Evolutionary conservation across 176 grass and related monocot genomes (phyloP), one percentile per base, ranked within the genome.

Genomic region (Rhynchospora breviuscula): DNA sequence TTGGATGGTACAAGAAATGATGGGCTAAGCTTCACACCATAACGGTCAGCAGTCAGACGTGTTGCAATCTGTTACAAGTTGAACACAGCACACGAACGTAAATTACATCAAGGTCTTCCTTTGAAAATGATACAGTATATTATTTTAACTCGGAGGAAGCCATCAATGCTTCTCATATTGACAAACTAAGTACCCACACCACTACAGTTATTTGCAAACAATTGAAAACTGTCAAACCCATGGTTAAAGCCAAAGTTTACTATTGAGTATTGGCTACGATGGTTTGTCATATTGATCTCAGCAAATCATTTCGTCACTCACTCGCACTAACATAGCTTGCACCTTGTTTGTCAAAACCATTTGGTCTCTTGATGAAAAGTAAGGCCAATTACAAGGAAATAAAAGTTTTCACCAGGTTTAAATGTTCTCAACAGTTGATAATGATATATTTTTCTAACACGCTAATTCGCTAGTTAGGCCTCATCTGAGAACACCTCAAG

Each of bases 1-100:
- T 98, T 98, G 3, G 92, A 98, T 69, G 95, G 95, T 84, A 98
- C 87, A 57, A 98, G 90, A 60, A 98, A 93, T 43, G 95, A 95
- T 52, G 92, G 92, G 86, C 95, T 98, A 73, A 98, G 89, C 82
- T 91, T 95, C 67, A 98, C 95, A 14, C 87, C 95, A 86, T 95
- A 81, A 56, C 17, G 90, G 8, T 81, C 95, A 69, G 95, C 95
- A 43, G 90, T 98, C 83, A 95, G 8, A 88, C 92, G 92, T 78
- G 92, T 98, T 84, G 92, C 87, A 23, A 98, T 86, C 95, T 97
- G 94, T 85, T 70, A 79, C 59, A 67, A 19, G 21, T 14, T 5
- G 62, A 58, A 64, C 59, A 63, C 2, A 40, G 35, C 35, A 40
- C 35, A 40, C 4, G 14, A 18, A 68, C 65, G 15, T 12, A 68